Evolutionary conservation across 164 flowering plant species (phyloP).

Genomic region (Piper betle): DNA sequence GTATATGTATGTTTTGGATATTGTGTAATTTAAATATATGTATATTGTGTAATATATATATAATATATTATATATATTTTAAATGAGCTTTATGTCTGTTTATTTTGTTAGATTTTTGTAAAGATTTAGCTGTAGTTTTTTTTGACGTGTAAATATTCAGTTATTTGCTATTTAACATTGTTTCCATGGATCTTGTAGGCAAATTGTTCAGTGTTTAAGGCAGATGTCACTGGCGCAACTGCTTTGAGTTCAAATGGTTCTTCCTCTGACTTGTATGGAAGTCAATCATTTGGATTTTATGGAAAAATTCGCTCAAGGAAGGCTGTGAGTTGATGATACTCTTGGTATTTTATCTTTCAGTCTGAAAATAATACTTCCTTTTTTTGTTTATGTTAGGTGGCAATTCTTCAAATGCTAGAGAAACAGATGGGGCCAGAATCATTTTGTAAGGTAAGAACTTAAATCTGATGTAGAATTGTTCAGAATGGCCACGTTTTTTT

Average conservation of each 20-base stretch:
- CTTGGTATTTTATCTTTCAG: background rate
- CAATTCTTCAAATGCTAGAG: slow-evolving; percentile 93
- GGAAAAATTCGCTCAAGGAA: slow-evolving; percentile 95
- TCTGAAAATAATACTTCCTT: background rate
- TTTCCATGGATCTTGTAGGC: slow-evolving; percentile 36
- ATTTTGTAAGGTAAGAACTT: slow-evolving; percentile 56
- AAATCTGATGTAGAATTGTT: no score
- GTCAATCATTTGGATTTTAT: slow-evolving; percentile 66
- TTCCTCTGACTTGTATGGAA: slow-evolving; percentile 71
- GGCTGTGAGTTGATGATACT: slow-evolving; percentile 48
- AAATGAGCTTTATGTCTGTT: background rate
- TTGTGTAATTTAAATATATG: background rate
- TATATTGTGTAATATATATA: background rate
- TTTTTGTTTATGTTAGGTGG: slow-evolving; percentile 41
- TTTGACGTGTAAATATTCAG: background rate
- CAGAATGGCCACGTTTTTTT: no score
- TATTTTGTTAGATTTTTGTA: background rate
- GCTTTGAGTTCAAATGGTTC: slow-evolving; percentile 61
- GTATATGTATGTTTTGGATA: no score
- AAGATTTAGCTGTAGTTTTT: background rate
- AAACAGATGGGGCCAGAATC: slow-evolving; percentile 98
- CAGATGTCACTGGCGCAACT: slow-evolving; percentile 79
- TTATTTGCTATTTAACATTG: background rate
- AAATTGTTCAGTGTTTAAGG: slow-evolving; percentile 80
- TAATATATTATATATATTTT: background rate